These are phyloP conservation scores for Acacia melanoxylon DNA, from an alignment of 306 rosid species.

Conservation along the genomic window DNA sequence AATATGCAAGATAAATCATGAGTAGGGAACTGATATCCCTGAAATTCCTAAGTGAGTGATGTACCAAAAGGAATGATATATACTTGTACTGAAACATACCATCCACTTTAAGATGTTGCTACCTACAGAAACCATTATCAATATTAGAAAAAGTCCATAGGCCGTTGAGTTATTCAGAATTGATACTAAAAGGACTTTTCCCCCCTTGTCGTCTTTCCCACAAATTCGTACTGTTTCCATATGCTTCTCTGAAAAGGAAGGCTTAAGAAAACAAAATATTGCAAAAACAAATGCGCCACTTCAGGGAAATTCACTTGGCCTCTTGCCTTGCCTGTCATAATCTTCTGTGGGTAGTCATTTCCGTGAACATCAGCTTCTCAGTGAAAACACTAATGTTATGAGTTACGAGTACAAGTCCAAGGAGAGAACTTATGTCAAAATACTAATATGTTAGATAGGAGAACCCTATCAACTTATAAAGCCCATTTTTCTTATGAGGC, in stretches of 20 bases:
- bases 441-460: no score
- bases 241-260: neutral
- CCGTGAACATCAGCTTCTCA: no score
- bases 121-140: neutral
- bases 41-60: neutral
- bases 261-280: neutral
- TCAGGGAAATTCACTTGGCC: no score
- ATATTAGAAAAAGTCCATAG: neutral
- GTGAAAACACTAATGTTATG: no score
- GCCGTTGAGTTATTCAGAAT: neutral
- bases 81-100: neutral
- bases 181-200: neutral
- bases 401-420: no score
- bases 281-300: neutral
- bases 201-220: neutral
- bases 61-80: neutral
- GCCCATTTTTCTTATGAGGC: no score
- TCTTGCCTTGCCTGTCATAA: no score
- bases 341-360: no score
- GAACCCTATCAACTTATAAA: no score
- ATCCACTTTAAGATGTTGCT: neutral
- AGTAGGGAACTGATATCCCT: neutral
- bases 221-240: neutral
- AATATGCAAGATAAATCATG: neutral
- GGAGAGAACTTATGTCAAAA: no score